Evolutionary conservation across 164 flowering plant genomes (phyloP).

Genomic region (Vitis riparia): DNA sequence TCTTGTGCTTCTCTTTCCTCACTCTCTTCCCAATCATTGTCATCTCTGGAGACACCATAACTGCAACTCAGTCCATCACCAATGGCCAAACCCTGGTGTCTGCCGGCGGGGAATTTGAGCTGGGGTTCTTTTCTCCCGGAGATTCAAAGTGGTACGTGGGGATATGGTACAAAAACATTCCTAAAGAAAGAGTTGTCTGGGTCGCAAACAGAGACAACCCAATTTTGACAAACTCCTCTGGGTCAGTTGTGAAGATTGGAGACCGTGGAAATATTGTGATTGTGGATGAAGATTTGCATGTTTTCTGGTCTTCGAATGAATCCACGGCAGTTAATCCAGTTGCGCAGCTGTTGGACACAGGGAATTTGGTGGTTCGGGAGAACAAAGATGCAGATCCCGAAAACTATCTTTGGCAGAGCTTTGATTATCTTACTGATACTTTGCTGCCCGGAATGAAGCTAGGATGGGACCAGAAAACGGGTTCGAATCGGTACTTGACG

Average conservation of each 20-base stretch:
- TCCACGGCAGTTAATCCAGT: conserved; percentile 12
- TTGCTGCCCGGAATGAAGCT: conserved; percentile 40
- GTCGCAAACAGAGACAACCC: conserved; percentile 64
- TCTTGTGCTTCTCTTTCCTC: conserved; percentile 10
- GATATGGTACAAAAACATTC: conserved; percentile 39
- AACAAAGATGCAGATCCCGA: conserved; percentile 11
- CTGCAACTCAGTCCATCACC: conserved; percentile 16
- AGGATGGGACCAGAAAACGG: conserved; percentile 29
- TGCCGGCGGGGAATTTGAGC: conserved; percentile 25
- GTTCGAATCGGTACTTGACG: conserved; percentile 15
- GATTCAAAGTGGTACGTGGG: conserved; percentile 37
- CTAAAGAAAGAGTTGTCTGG: conserved; percentile 41
- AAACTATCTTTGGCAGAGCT: conserved; percentile 36
- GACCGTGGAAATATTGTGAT: conserved; percentile 29
- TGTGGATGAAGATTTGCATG: conserved; percentile 7
- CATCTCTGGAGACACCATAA: conserved; percentile 21
- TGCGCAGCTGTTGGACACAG: conserved; percentile 37
- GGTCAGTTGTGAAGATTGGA: conserved; percentile 20
- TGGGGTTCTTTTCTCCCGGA: conserved; percentile 39
- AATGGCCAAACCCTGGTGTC: conserved; percentile 32
- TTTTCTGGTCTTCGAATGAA: conserved; percentile 39
- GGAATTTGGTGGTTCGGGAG: conserved; percentile 43
- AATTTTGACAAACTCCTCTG: conserved; percentile 28
- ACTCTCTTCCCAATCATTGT: conserved; percentile 10
- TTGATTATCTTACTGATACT: conserved; percentile 38